These are phyloP conservation scores for Chytridium lagenaria DNA, from an alignment of 371 early-diverging fungal genomes.

Conservation along the genomic window DNA sequence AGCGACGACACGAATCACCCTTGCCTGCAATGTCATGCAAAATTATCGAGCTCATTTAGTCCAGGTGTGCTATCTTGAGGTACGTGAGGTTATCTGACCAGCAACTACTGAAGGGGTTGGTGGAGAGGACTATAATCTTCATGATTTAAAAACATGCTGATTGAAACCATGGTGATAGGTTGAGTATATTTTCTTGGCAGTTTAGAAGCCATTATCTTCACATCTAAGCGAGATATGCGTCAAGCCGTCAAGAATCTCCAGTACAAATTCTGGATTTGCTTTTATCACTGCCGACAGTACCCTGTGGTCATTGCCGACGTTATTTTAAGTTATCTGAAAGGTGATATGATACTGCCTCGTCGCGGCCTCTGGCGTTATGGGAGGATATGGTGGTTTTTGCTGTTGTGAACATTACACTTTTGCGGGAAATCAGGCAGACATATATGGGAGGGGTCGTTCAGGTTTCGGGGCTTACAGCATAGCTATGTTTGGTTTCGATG, in stretches of 20 bases:
- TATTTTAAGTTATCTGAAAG: slow-evolving; percentile 68
- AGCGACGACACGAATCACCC: slow-evolving; percentile 93
- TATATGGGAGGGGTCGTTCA: slow-evolving; percentile 95
- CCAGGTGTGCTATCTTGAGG: slow-evolving; percentile 95
- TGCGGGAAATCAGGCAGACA: slow-evolving; percentile 81
- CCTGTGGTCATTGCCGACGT: slow-evolving; percentile 81
- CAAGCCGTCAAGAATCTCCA: slow-evolving; percentile 98
- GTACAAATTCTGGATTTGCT: slow-evolving; percentile 80
- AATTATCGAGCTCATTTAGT: slow-evolving; percentile 99
- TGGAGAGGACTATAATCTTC: slow-evolving; percentile 60
- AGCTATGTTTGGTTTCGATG: slow-evolving; percentile 58
- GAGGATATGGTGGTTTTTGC: slow-evolving; percentile 35
- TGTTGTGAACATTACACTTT: slow-evolving; percentile 2
- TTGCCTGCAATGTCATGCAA: slow-evolving; percentile 98
- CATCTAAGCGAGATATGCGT: slow-evolving; percentile 98
- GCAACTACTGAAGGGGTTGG: slow-evolving; percentile 78
- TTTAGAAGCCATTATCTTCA: slow-evolving; percentile 91
- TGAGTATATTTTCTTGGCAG: slow-evolving; percentile 84
- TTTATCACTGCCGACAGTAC: slow-evolving; percentile 83
- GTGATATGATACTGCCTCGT: slow-evolving; percentile 76
- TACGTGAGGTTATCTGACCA: slow-evolving; percentile 80
- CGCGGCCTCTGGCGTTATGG: slow-evolving; percentile 73
- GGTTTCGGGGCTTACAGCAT: slow-evolving; percentile 76
- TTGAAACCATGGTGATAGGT: no score
- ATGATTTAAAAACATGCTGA: slow-evolving; percentile 7